Conservation (phyloP, 1,139 yeast genomes). For the Hanseniaspora gamundiae region DNA sequence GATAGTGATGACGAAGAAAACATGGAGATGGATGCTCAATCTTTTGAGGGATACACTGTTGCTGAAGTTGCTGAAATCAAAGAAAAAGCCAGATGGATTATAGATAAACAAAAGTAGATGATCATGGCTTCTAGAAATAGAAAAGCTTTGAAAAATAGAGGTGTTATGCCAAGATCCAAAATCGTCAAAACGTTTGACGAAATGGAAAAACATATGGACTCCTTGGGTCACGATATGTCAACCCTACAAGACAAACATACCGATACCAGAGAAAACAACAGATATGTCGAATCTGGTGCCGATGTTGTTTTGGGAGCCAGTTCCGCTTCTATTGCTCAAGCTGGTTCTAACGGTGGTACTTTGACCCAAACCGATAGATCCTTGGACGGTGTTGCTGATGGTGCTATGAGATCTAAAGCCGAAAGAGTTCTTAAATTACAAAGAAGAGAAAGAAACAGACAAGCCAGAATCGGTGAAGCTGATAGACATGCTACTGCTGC, state of each 20-base stretch:
- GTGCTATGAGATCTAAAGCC: constrained; percentile 73
- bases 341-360: constrained; percentile 28
- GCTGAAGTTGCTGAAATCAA: constrained; percentile 62
- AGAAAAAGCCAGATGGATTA: constrained; percentile 89
- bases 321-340: constrained; percentile 17
- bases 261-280: constrained; percentile 29
- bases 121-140: constrained; percentile 77
- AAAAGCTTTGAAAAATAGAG: constrained; percentile 77
- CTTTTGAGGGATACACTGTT: constrained; percentile 59
- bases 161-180: constrained; percentile 88
- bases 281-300: constrained; percentile 49
- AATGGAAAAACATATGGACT: constrained; percentile 82
- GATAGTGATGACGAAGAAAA: constrained; percentile 67
- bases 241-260: constrained; percentile 42
- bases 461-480: constrained; percentile 90
- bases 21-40: constrained; percentile 29
- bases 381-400: constrained; percentile 76
- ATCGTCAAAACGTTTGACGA: constrained; percentile 62
- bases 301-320: constrained; percentile 51
- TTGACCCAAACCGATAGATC: constrained; percentile 66
- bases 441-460: constrained; percentile 87
- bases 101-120: constrained; percentile 91
- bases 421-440: constrained; percentile 79
- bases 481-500: constrained; percentile 83
- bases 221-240: constrained; percentile 77